Base-by-base conservation (phyloP, 306 rosid genomes). In the Quillaja saponaria region DNA sequence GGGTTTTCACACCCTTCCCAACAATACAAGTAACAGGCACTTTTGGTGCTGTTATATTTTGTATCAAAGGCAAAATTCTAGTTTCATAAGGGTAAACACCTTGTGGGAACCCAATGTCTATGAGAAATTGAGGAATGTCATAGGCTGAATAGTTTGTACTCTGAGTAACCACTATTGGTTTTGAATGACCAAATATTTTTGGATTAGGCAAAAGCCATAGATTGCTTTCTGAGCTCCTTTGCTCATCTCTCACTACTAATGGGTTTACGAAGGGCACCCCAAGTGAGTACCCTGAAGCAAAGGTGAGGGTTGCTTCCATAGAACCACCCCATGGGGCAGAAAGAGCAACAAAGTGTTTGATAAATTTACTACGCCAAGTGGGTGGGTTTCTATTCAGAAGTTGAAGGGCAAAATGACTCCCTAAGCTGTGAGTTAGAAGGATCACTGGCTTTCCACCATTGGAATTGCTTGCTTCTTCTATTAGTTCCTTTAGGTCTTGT, bases 281-380 rank as follows among this genome's bases (percentile, higher is more conserved):
- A 0, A 85, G 78, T 4, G 95, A 73, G 42, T 75, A 75, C 1
- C 99, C 99, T 0, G 96, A 89, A 20, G 95, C 99, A 28, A 92
- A 87, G 6, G 99, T 89, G 49, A 77, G 77, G 82, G 86, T 76
- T 63, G 74, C 91, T 6, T 86, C 87, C 3, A 81, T 79, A 2
- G 91, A 61, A 28, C 99, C 99, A 13, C 94, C 99, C 96, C 96
- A 92, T 13, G 95, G 99, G 0, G 87, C 78, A 2, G 94, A 79
- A 54, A 89, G 82, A 0, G 99, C 89, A 4, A 92, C 49, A 0
- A 92, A 78, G 65, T 92, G 96, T 72, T 82, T 82, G 61, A 87
- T 63, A 76, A 75, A 87, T 37, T 78, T 73, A 12, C 7, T 50
- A 33, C 94, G 73, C 99, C 99, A 92, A 37, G 90, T 61, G 19